A percentile compares a stretch with the other conserved stretches of the same genome.
Evolutionary conservation across 1,139 yeast species (phyloP).

Genomic region (Pichia terricola): DNA sequence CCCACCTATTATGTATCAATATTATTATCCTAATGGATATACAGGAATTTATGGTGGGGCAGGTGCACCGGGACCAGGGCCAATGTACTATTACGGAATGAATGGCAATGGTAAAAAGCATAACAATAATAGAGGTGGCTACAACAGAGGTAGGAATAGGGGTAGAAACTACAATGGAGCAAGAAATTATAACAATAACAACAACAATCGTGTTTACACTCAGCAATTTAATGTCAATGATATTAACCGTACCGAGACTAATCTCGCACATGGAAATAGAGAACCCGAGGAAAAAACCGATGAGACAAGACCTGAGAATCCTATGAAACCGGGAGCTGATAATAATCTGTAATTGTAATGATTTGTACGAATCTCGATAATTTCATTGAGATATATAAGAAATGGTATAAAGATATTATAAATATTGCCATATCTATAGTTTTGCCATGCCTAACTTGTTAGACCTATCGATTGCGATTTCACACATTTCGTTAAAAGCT

Average conservation of each 20-base stretch:
- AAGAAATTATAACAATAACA: not conserved
- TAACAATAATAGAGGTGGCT: not conserved
- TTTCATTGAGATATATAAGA: too few species aligned
- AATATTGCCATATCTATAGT: too few species aligned
- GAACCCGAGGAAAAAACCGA: too few species aligned
- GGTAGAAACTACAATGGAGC: slow-evolving; percentile 1
- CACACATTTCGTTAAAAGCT: slow-evolving; percentile 83
- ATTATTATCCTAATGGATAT: not conserved
- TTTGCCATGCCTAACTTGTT: slow-evolving; percentile 29
- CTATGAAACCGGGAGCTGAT: too few species aligned
- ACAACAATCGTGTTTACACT: not conserved
- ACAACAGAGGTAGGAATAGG: slow-evolving; percentile 5
- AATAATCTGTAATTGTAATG: too few species aligned
- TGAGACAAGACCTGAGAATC: too few species aligned
- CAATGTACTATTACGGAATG: not conserved
- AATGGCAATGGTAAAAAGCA: not conserved
- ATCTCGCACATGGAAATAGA: too few species aligned
- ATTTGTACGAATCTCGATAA: too few species aligned
- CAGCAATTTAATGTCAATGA: not conserved
- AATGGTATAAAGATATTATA: too few species aligned
- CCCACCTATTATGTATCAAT: not conserved
- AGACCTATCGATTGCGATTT: slow-evolving; percentile 74
- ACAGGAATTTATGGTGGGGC: too few species aligned
- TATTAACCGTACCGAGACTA: too few species aligned
- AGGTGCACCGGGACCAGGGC: not conserved